Base-by-base conservation (phyloP, 2,329 filamentous ascomycete species). In the Lomentospora prolificans region DNA sequence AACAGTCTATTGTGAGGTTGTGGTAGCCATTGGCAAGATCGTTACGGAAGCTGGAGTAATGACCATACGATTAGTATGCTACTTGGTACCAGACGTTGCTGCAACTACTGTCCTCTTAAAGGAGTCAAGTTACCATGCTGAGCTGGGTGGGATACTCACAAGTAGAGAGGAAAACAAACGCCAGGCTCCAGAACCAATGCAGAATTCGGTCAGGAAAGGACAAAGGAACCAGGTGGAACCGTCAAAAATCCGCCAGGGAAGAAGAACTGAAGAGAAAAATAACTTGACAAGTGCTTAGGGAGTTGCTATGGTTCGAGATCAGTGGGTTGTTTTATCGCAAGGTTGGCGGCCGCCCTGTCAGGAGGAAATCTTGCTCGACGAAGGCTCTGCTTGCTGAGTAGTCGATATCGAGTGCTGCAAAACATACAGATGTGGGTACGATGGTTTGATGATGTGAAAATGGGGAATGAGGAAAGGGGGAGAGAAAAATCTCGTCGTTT, bases 171-270 rank as follows among this genome's bases (percentile, higher is more conserved):
- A 50, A 50, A 6, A 28, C 33, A 51, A 55, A 55, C 53, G 44
- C 53, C 53, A 28, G 28, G 53, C 53, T 55, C 53, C 53, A 10
- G 22, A 55, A 51, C 27, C 46, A 25, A 55, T 50, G 46, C 53
- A 39, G 46, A 51, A 33, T n/a, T n/a, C 50, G 30, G 27, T 19
- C n/a, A 52, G 27, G 4, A n/a, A 46, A 17, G 27, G n/a, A n/a
- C n/a, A n/a, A n/a, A n/a, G n/a, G n/a, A n/a, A n/a, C n/a, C n/a
- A n/a, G n/a, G n/a, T 25, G 9, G 10, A 25, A 22, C 36, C 19
- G 36, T 14, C 19, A 17, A 12, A 25, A 39, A 24, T 19, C n/a
- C 31, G 30, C 24, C 36, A 14, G 51, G 19, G n/a, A n/a, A n/a
- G n/a, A n/a, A n/a, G n/a, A n/a, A n/a, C n/a, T n/a, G n/a, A n/a